phyloP scores from a whole-genome alignment of 768 basidiomycete genomes.

The Gautieria morchelliformis region DNA sequence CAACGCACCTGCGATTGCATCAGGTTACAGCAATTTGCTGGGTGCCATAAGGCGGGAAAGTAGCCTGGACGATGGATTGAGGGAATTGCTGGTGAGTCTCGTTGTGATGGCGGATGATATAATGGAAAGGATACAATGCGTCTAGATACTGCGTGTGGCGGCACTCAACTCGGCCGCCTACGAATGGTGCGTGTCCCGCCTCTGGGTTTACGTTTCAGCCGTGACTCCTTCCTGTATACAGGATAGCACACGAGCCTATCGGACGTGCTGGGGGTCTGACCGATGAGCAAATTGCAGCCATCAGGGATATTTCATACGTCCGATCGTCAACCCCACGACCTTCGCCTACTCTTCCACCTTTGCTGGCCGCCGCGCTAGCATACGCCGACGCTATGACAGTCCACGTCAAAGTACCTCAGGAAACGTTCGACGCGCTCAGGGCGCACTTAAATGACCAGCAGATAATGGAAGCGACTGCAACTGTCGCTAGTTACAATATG shows the following conservation, averaged over 20 bases:
- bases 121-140: not conserved
- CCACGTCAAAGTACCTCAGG: constrained; percentile 32
- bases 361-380: constrained; percentile 42
- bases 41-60: constrained; percentile 12
- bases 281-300: constrained; percentile 42
- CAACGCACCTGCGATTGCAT: constrained; percentile 14
- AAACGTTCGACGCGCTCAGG: constrained; percentile 32
- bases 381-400: constrained; percentile 56
- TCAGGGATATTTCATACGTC: constrained; percentile 37
- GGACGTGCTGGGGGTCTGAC: constrained; percentile 42
- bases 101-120: not conserved
- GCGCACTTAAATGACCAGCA: constrained; percentile 25
- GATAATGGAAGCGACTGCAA: constrained; percentile 41
- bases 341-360: constrained; percentile 29
- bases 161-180: constrained; percentile 15
- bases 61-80: constrained; percentile 10
- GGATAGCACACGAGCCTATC: constrained; percentile 47
- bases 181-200: constrained; percentile 12
- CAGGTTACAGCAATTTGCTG: constrained; percentile 11
- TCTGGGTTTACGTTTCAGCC: not conserved
- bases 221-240: constrained; percentile 15
- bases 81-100: constrained; percentile 13
- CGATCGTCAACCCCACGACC: constrained; percentile 23
- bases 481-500: constrained; percentile 55
- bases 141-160: constrained; percentile 16